phyloP scores from a whole-genome alignment of 495 filamentous ascomycete species.

The Penicillium malachiteum region DNA sequence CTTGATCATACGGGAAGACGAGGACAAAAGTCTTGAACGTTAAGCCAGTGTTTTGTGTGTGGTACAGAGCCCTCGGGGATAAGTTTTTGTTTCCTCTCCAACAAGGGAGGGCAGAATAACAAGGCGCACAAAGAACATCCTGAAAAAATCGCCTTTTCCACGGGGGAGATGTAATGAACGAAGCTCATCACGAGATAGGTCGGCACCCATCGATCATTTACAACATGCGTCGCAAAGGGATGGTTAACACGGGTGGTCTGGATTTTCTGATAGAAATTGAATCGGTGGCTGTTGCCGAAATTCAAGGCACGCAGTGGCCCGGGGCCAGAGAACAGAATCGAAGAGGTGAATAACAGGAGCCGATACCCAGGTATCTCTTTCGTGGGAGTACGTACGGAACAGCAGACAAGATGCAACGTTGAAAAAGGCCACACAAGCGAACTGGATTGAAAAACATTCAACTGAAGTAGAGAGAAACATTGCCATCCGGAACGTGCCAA shows the following conservation, averaged over 20 bases:
- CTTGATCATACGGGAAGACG: background rate
- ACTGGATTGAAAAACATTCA: slow-evolving; percentile 23
- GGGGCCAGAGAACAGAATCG: slow-evolving; percentile 21
- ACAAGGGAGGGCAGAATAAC: slow-evolving; percentile 53
- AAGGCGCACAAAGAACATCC: slow-evolving; percentile 81
- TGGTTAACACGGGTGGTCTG: slow-evolving; percentile 76
- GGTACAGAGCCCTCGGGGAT: slow-evolving; percentile 76
- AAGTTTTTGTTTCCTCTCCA: slow-evolving; percentile 87
- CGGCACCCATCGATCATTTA: slow-evolving; percentile 67
- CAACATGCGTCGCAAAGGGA: slow-evolving; percentile 56
- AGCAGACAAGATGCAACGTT: slow-evolving; percentile 20
- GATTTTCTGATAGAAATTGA: slow-evolving; percentile 44
- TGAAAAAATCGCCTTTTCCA: slow-evolving; percentile 67
- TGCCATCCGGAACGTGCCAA: slow-evolving; percentile 43
- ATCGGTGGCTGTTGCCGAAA: slow-evolving; percentile 55
- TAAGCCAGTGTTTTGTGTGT: slow-evolving; percentile 59
- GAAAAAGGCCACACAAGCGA: slow-evolving; percentile 19
- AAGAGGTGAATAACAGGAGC: slow-evolving; percentile 41
- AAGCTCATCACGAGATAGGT: slow-evolving; percentile 32
- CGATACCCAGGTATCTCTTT: slow-evolving; percentile 38
- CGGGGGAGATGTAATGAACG: slow-evolving; percentile 30
- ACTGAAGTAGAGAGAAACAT: slow-evolving; percentile 23
- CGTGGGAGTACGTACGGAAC: slow-evolving; percentile 46
- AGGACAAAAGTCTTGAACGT: background rate
- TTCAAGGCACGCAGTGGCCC: slow-evolving; percentile 43